Conservation (phyloP, 257 asterid species). For the Nicotiana paniculata region DNA sequence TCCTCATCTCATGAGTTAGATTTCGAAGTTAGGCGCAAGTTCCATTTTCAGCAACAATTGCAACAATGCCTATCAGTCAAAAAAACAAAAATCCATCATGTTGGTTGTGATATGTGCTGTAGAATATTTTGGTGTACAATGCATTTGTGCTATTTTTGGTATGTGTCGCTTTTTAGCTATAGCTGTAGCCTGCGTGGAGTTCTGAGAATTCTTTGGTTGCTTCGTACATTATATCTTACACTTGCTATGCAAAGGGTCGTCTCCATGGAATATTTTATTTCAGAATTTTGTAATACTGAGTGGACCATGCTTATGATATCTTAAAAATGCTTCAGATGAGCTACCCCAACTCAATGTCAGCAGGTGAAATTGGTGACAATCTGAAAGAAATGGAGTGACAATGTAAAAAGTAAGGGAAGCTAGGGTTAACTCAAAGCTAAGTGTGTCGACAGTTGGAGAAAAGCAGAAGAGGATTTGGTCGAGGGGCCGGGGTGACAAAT, state of each 20-base stretch:
- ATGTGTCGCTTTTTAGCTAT: background rate
- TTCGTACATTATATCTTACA: background rate
- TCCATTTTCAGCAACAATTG: background rate
- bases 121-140: background rate
- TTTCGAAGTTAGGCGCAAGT: background rate
- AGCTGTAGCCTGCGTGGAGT: background rate
- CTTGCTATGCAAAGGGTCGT: background rate
- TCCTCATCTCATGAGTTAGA: background rate
- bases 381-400: background rate
- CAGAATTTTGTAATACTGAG: background rate
- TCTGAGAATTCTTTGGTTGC: background rate
- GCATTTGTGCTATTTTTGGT: background rate
- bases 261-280: background rate
- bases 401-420: background rate
- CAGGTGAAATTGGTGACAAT: background rate
- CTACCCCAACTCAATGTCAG: background rate
- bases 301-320: background rate
- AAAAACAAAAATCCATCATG: background rate
- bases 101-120: conserved; percentile 1
- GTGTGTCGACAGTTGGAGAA: background rate
- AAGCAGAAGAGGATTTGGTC: background rate
- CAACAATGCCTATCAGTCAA: background rate
- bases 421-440: conserved; percentile 5
- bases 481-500: background rate
- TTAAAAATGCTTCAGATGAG: conserved; percentile 2